Base-by-base conservation (phyloP, 2,329 filamentous ascomycete genomes). In the Aspergillus tubingensis region DNA sequence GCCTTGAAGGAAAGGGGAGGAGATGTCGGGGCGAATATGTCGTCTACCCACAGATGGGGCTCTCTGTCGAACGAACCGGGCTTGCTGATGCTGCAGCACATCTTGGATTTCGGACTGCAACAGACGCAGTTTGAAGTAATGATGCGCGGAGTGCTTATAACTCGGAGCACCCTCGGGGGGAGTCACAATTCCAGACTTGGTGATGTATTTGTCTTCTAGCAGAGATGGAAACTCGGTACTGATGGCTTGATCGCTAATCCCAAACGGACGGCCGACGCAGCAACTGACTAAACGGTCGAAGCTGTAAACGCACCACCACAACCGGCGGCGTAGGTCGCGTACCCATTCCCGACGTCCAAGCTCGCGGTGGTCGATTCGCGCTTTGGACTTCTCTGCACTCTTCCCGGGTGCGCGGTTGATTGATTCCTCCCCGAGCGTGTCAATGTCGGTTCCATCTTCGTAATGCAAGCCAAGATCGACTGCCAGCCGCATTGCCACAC, bases 301-400 rank as follows among this genome's bases (percentile, higher is more conserved):
- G 5, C 91, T 94, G 77, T 98, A 98, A 1, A 93, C 93, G 78
- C 92, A 96, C 94, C 95, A 98, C 92, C 93, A 98, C 13, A 98
- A 81, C 32, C 94, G 86, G 59, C 94, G 85, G 54, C 92, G 87
- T 64, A 96, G 84, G 74, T 98, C 95, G 56, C 94, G 87, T 41
- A 92, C 84, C 84, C 92, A 97, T 75, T 96, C 87, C 59, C 91
- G 85, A 52, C 90, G 85, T 19, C 89, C 82, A 75, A 88, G 76
- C 80, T 90, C 83, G 59, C 81, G 80, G 52, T 79, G 77, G 64
- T 83, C 80, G 15, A 84, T 76, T 59, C 73, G 78, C 58, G 66
- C 65, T 57, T 68, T 75, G 8, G 64, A 55, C 44, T 70, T 70
- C 10, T 70, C 69, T 15, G 66, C 70, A 17, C 30, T 54, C 44